Conservation (phyloP, 1,284 basidiomycete species). For the Melampsora occidentalis region DNA sequence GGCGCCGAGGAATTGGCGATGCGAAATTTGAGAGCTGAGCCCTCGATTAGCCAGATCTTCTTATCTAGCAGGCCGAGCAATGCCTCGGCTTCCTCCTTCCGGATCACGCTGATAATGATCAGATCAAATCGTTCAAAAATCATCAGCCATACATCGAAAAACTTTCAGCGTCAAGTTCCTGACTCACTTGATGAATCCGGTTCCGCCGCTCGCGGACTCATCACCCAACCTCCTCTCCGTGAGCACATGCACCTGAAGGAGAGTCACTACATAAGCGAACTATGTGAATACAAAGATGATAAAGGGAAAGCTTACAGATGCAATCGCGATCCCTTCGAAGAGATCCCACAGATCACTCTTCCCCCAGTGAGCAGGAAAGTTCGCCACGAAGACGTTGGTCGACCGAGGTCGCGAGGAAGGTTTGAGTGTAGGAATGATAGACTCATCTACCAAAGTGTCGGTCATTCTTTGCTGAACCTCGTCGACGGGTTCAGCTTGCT, state of each 20-base stretch:
- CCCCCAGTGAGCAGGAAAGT: conserved; percentile 40
- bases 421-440: conserved; percentile 22
- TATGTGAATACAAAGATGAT: no score
- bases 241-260: conserved; percentile 35
- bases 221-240: conserved; percentile 15
- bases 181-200: conserved; percentile 39
- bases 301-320: conserved; percentile 8
- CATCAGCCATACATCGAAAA: no score
- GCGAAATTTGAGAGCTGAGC: conserved; percentile 39
- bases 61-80: conserved; percentile 31
- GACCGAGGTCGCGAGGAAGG: neutral
- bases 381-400: conserved; percentile 39
- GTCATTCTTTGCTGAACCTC: neutral
- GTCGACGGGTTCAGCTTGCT: neutral
- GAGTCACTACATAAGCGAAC: neutral
- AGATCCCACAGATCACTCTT: conserved; percentile 42
- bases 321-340: conserved; percentile 36
- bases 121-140: neutral
- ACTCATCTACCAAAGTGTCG: neutral
- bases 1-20: conserved; percentile 33
- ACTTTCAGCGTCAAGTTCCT: no score
- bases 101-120: conserved; percentile 12
- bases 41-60: conserved; percentile 41
- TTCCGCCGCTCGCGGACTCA: conserved; percentile 23
- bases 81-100: conserved; percentile 30